Percentiles rank a stretch among this genome's conserved stretches.
Conservation (phyloP, 2,329 filamentous ascomycete species). For the Penicillium italicum region DNA sequence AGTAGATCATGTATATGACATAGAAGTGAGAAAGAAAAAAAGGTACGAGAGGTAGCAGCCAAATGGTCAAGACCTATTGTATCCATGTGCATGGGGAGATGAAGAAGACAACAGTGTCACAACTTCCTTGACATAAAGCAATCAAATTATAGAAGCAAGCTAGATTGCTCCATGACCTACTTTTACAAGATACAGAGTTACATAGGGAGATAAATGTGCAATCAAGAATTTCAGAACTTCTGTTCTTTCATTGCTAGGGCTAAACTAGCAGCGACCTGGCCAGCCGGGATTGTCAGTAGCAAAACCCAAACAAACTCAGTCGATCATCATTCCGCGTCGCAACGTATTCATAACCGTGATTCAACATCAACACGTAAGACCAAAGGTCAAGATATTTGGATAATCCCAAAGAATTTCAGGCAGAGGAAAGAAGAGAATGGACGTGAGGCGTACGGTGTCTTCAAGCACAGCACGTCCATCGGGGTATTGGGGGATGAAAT, state of each 20-base stretch:
- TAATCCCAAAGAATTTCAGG: constrained; percentile 7
- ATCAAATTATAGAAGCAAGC: background rate
- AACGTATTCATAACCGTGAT: constrained; percentile 27
- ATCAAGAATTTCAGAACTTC: constrained; percentile 4
- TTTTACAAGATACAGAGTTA: background rate
- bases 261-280: constrained; percentile 20
- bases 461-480: constrained; percentile 9
- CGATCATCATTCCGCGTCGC: constrained; percentile 26
- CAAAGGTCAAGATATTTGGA: constrained; percentile 16
- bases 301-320: constrained; percentile 1
- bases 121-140: background rate
- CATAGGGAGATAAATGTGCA: background rate
- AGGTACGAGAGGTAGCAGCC: background rate
- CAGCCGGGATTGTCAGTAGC: constrained; percentile 1
- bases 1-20: background rate
- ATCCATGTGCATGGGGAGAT: background rate
- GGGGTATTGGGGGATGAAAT: constrained; percentile 22
- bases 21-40: background rate
- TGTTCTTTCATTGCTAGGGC: constrained; percentile 19
- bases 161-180: background rate
- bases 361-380: constrained; percentile 26
- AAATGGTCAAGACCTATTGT: background rate
- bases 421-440: constrained; percentile 8
- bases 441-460: constrained; percentile 5
- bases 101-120: background rate